Conservation (phyloP, 257 asterid species). For the Primulina eburnea region DNA sequence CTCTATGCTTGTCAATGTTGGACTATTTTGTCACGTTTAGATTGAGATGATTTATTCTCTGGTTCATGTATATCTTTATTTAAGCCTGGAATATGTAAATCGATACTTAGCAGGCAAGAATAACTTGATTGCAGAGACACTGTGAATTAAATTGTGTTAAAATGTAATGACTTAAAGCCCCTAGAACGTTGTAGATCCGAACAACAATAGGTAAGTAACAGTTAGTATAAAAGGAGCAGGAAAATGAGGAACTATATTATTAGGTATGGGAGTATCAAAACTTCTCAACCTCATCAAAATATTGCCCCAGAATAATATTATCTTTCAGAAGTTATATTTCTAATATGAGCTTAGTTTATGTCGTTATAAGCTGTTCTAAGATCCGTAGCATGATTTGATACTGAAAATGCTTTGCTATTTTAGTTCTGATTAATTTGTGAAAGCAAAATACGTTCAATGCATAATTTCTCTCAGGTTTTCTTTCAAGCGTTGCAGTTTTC, state of each 20-base stretch:
- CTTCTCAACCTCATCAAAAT: background rate
- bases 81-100: background rate
- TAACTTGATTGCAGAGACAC: background rate
- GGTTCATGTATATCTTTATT: background rate
- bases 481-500: background rate
- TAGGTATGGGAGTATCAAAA: background rate
- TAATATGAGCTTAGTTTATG: conserved; percentile 2
- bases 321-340: background rate
- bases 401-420: background rate
- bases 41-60: conserved; percentile 5
- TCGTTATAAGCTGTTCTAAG: background rate
- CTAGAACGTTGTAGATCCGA: conserved; percentile 12
- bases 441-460: conserved; percentile 9
- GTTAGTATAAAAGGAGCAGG: background rate
- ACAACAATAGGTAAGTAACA: background rate
- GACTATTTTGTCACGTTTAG: conserved; percentile 16
- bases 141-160: background rate
- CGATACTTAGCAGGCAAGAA: conserved; percentile 3
- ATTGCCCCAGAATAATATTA: background rate
- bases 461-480: conserved; percentile 2
- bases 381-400: background rate
- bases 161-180: background rate
- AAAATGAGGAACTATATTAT: background rate
- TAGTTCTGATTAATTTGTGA: conserved; percentile 2
- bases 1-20: background rate